Evolutionary conservation across 2,329 filamentous ascomycete genomes (phyloP).

Genomic region (Dendrostoma leiphaemia): DNA sequence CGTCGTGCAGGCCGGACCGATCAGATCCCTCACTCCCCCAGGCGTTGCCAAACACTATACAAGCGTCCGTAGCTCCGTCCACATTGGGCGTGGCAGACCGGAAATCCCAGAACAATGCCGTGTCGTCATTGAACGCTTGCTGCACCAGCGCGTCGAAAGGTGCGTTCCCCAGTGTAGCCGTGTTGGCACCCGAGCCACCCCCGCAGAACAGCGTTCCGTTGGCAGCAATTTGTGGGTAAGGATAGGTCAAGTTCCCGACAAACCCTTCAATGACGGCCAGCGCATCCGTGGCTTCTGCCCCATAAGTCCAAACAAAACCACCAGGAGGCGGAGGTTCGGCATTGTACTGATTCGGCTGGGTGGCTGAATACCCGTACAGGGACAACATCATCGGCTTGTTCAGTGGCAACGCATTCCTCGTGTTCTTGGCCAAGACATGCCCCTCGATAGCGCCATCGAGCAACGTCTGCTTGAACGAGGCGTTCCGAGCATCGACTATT

Average conservation of each 20-base stretch:
- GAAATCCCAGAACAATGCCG: slow-evolving; percentile 60
- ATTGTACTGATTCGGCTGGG: slow-evolving; percentile 41
- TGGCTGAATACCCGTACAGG: slow-evolving; percentile 61
- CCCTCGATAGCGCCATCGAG: slow-evolving; percentile 60
- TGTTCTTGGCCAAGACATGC: slow-evolving; percentile 64
- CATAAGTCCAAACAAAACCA: slow-evolving; percentile 38
- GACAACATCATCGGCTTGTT: slow-evolving; percentile 49
- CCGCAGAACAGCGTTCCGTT: slow-evolving; percentile 44
- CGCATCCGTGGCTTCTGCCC: slow-evolving; percentile 36
- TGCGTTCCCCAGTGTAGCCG: slow-evolving; percentile 41
- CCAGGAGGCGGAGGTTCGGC: slow-evolving; percentile 25
- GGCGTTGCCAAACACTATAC: slow-evolving; percentile 64
- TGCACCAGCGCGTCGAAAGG: slow-evolving; percentile 55
- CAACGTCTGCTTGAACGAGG: slow-evolving; percentile 37
- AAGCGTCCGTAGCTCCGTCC: slow-evolving; percentile 56
- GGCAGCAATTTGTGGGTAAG: slow-evolving; percentile 28
- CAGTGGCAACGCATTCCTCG: slow-evolving; percentile 52
- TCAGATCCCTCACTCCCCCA: slow-evolving; percentile 74
- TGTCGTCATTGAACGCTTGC: slow-evolving; percentile 53
- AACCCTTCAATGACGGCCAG: slow-evolving; percentile 31
- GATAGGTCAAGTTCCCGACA: slow-evolving; percentile 21
- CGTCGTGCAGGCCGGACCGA: slow-evolving; percentile 60
- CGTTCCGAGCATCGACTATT: slow-evolving; percentile 54
- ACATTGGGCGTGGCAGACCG: slow-evolving; percentile 45
- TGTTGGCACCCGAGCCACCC: slow-evolving; percentile 42